Evolutionary conservation across 2,329 filamentous ascomycete genomes (phyloP).

Genomic region (Alternaria conjuncta): DNA sequence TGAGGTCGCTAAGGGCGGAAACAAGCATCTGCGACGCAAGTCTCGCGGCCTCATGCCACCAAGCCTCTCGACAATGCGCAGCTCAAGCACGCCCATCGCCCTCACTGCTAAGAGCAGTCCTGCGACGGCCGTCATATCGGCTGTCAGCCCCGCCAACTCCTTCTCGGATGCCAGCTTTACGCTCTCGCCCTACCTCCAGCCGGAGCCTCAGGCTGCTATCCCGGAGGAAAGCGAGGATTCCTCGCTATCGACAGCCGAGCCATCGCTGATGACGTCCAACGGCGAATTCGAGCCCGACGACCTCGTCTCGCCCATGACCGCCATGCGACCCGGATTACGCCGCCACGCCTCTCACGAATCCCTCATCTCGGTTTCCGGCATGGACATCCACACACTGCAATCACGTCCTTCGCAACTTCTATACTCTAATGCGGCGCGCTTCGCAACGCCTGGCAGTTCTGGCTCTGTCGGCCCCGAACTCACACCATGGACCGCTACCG

Average conservation of each 20-base stretch:
- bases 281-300: constrained; percentile 37
- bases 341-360: constrained; percentile 83
- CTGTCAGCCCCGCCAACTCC: constrained; percentile 40
- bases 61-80: constrained; percentile 38
- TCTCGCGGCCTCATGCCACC: constrained; percentile 41
- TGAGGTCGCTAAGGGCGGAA: constrained; percentile 3
- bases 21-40: constrained; percentile 25
- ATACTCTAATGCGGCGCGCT: constrained; percentile 58
- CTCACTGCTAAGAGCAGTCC: constrained; percentile 45
- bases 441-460: constrained; percentile 54
- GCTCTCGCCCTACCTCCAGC: constrained; percentile 32
- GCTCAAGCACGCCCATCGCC: constrained; percentile 41
- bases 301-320: constrained; percentile 35
- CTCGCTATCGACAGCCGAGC: constrained; percentile 16
- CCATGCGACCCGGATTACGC: constrained; percentile 59
- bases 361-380: constrained; percentile 82
- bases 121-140: constrained; percentile 40
- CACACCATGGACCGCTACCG: constrained; percentile 54
- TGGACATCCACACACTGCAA: constrained; percentile 87
- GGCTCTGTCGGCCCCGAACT: constrained; percentile 50
- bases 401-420: constrained; percentile 77
- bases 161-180: constrained; percentile 39
- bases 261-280: constrained; percentile 31
- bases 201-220: constrained; percentile 39
- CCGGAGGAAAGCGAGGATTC: constrained; percentile 46